Percentiles rank a stretch among this genome's conserved stretches.
These are phyloP conservation scores for Yamadazyma insecticola DNA, from an alignment of 805 yeast genomes.

Conservation along the genomic window DNA sequence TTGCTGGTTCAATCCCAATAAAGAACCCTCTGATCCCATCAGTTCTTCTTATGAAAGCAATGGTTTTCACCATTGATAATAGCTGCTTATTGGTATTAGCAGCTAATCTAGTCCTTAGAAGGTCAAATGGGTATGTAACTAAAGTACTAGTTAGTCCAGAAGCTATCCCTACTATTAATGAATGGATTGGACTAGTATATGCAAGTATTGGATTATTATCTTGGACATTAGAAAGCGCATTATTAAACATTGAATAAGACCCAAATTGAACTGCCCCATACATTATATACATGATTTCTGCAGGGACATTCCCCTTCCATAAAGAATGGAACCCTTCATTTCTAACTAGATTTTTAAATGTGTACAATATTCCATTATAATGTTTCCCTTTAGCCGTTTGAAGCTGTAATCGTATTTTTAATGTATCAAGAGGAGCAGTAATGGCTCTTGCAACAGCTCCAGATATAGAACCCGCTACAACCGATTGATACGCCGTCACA, in stretches of 20 bases:
- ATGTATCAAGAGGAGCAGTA: slow-evolving; percentile 75
- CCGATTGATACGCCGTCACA: slow-evolving; percentile 48
- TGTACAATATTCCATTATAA: slow-evolving; percentile 25
- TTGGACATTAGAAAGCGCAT: slow-evolving; percentile 29
- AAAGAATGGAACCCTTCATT: slow-evolving; percentile 71
- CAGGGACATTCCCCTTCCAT: slow-evolving; percentile 98
- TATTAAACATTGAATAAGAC: slow-evolving; percentile 55
- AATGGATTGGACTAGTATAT: slow-evolving; percentile 36
- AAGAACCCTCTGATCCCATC: slow-evolving; percentile 45
- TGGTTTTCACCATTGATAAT: slow-evolving; percentile 30
- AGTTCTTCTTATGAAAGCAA: slow-evolving; percentile 18
- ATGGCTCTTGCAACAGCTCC: slow-evolving; percentile 58
- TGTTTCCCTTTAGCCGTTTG: slow-evolving; percentile 22
- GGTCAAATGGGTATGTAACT: slow-evolving; percentile 83
- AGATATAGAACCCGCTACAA: slow-evolving; percentile 67
- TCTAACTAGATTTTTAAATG: slow-evolving; percentile 40
- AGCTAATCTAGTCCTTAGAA: slow-evolving; percentile 81
- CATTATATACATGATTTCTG: slow-evolving; percentile 75
- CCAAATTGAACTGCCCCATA: slow-evolving; percentile 88
- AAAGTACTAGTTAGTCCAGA: slow-evolving; percentile 76
- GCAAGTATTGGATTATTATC: slow-evolving; percentile 9
- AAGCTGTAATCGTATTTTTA: slow-evolving; percentile 72
- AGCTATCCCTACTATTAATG: slow-evolving; percentile 61
- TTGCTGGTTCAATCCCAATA: slow-evolving; percentile 46
- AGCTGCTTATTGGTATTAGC: slow-evolving; percentile 46